Evolutionary conservation across 2,329 filamentous ascomycete species (phyloP).

Genomic region (Cucurbitaria berberidis): DNA sequence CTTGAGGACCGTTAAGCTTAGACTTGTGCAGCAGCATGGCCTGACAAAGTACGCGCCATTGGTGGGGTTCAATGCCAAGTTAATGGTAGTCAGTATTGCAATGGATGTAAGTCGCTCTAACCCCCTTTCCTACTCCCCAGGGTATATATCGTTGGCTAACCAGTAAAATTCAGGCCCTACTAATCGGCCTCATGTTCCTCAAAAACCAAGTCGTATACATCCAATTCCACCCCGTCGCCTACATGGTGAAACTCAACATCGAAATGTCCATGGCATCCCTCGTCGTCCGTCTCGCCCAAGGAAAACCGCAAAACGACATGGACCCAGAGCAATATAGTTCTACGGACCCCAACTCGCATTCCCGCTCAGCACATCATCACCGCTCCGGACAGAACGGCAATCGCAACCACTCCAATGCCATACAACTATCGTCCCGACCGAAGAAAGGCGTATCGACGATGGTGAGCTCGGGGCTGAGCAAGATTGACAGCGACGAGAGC

Average conservation of each 20-base stretch:
- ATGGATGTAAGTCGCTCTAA: conserved; percentile 47
- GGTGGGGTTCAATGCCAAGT: conserved; percentile 50
- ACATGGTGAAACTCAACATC: conserved; percentile 54
- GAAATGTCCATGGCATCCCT: conserved; percentile 55
- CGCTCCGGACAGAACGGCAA: conserved; percentile 3
- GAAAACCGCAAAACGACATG: conserved; percentile 38
- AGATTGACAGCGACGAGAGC: conserved; percentile 32
- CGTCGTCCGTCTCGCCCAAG: conserved; percentile 46
- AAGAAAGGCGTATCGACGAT: not conserved
- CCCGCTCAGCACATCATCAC: conserved; percentile 13
- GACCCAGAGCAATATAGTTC: conserved; percentile 23
- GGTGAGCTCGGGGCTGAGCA: conserved; percentile 18
- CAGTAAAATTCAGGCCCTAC: conserved; percentile 32
- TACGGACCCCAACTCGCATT: conserved; percentile 21
- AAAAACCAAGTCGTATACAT: conserved; percentile 47
- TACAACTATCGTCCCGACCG: conserved; percentile 23
- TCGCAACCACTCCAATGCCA: conserved; percentile 20
- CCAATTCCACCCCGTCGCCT: conserved; percentile 52
- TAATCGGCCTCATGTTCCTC: conserved; percentile 51
- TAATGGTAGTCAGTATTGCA: conserved; percentile 49
- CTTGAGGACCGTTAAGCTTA: conserved; percentile 49
- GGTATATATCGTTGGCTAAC: conserved; percentile 1
- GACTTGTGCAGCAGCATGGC: conserved; percentile 48
- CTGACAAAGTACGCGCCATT: conserved; percentile 51
- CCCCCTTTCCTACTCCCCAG: not conserved